These are phyloP conservation scores for Dendrobium nobile DNA, from an alignment of 106 monocot species.

Conservation along the genomic window DNA sequence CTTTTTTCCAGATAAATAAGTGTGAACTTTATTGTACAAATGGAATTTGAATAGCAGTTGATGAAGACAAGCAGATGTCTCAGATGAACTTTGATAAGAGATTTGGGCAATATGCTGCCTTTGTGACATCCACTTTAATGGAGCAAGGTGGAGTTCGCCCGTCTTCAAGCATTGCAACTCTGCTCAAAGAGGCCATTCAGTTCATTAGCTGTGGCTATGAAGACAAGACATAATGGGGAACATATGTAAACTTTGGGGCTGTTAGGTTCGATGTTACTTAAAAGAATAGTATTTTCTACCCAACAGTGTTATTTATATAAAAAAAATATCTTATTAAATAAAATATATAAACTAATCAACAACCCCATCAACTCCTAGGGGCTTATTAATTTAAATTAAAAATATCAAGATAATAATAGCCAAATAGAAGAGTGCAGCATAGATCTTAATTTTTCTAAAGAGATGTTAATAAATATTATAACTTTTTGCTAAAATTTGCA, in stretches of 20 bases:
- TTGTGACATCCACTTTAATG: slow-evolving; percentile 92
- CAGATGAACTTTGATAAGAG: slow-evolving; percentile 94
- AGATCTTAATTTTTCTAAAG: too few relatives aligned
- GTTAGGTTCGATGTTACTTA: neutral
- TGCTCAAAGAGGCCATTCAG: slow-evolving; percentile 95
- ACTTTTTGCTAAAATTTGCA: too few relatives aligned
- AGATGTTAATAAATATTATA: too few relatives aligned
- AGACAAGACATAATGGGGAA: slow-evolving; percentile 93
- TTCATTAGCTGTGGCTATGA: slow-evolving; percentile 98
- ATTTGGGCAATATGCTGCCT: slow-evolving; percentile 85
- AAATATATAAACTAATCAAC: too few relatives aligned
- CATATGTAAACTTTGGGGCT: slow-evolving; percentile 40
- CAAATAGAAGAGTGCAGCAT: too few relatives aligned
- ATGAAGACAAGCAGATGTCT: slow-evolving; percentile 78
- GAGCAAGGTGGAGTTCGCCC: slow-evolving; percentile 92
- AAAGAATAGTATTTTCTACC: neutral
- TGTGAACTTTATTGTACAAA: neutral
- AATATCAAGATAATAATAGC: too few relatives aligned
- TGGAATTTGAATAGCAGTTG: slow-evolving; percentile 24
- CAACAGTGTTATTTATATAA: too few relatives aligned
- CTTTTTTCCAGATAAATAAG: slow-evolving; percentile 55
- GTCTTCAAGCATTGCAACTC: slow-evolving; percentile 76
- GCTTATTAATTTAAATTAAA: too few relatives aligned
- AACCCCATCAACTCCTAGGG: too few relatives aligned
- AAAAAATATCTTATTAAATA: too few relatives aligned